Percentiles rank a stretch among this genome's conserved stretches.
Conservation (phyloP, 805 yeast species). For the Starmerella bacillaris region DNA sequence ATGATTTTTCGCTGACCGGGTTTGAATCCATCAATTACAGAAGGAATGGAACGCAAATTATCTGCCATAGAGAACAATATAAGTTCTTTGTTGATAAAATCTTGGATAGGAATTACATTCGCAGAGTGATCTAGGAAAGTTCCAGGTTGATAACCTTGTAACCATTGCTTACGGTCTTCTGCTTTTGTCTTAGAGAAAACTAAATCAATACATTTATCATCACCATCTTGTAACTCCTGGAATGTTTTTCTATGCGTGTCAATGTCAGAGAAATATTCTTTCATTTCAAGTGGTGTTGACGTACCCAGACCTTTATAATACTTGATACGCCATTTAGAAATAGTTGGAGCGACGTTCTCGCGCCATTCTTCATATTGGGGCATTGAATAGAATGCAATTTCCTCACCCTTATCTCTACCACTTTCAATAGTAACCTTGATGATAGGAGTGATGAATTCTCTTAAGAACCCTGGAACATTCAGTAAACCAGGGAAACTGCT, state of each 20-base stretch:
- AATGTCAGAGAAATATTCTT: constrained; percentile 71
- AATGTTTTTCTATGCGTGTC: constrained; percentile 76
- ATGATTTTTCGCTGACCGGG: constrained; percentile 94
- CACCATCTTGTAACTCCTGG: constrained; percentile 57
- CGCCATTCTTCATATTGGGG: constrained; percentile 94
- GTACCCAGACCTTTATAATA: constrained; percentile 99
- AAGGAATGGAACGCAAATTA: constrained; percentile 86
- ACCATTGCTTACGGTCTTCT: constrained; percentile 94
- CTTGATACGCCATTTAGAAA: constrained; percentile 69
- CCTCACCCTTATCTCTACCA: constrained; percentile 27
- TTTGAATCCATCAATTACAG: constrained; percentile 82
- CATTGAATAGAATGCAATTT: constrained; percentile 73
- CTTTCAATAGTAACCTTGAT: constrained; percentile 66
- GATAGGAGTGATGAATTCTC: constrained; percentile 92
- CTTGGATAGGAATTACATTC: constrained; percentile 67
- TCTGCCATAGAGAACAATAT: constrained; percentile 94
- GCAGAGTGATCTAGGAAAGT: constrained; percentile 71
- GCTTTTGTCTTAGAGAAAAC: constrained; percentile 92
- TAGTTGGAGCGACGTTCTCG: constrained; percentile 53
- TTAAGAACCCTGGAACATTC: constrained; percentile 74
- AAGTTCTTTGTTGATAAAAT: constrained; percentile 85
- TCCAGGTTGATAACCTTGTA: constrained; percentile 78
- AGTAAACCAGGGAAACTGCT: constrained; percentile 86
- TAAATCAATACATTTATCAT: constrained; percentile 60
- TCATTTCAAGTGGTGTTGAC: constrained; percentile 61